A percentile compares a stretch with the other conserved stretches of the same genome.
Evolutionary conservation across 306 rosid genomes (phyloP).

Genomic region (Glycine tomentella): DNA sequence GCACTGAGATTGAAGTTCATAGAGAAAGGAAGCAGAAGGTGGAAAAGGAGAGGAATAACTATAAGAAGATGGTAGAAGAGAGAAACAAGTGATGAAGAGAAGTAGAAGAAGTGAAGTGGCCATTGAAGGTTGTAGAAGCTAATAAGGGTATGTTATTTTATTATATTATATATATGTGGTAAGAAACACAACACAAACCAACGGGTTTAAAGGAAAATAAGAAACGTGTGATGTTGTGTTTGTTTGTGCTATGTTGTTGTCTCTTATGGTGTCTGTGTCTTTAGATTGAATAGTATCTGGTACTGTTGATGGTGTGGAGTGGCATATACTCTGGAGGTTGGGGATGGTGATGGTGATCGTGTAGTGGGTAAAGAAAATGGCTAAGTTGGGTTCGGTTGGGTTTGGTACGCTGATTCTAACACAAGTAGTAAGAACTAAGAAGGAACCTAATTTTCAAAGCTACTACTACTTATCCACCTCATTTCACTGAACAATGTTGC

Average conservation of each 20-base stretch:
- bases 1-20: constrained; percentile 72
- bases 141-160: neutral
- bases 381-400: constrained; percentile 28
- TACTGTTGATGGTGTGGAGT: constrained; percentile 31
- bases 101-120: constrained; percentile 50
- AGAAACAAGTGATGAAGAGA: constrained; percentile 47
- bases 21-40: constrained; percentile 52
- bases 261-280: neutral
- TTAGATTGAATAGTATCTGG: constrained; percentile 27
- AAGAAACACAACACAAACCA: neutral
- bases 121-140: constrained; percentile 50
- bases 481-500: neutral
- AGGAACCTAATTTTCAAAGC: neutral
- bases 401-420: neutral
- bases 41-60: constrained; percentile 36
- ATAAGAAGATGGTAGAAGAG: constrained; percentile 41
- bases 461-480: neutral
- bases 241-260: neutral
- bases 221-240: neutral
- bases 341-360: constrained; percentile 1
- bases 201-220: neutral
- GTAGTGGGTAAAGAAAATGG: constrained; percentile 23
- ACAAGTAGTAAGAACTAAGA: neutral
- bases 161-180: too few species aligned
- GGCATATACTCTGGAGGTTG: neutral